Evolutionary conservation across 495 filamentous ascomycete genomes (phyloP), one percentile per base, ranked within the genome.

Genomic region (Chaetomium tenue): DNA sequence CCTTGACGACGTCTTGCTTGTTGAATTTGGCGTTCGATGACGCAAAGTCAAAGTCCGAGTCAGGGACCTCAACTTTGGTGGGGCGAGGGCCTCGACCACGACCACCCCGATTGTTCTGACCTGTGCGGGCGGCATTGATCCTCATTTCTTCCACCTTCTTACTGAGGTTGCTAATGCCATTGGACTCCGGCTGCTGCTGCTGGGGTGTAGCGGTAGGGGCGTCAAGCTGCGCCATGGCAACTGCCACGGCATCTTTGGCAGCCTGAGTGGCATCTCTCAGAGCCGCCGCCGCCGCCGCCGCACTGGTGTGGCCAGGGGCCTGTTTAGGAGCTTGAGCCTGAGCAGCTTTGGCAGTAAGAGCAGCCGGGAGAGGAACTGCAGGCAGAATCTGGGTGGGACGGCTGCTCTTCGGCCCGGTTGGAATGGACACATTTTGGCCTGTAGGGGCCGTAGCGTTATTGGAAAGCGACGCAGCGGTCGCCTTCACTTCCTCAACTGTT

Each of bases 1-100:
- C 92, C 77, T 96, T 97, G 20, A 91, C 89, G 39, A 97, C 76
- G 70, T 97, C 92, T 69, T 96, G 88, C 78, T 99, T 99, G 81
- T 95, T 98, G 81, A 99, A 98, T 74, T 96, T 97, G 18, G 92
- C 92, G 71, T 99, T 99, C 54, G 93, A 84, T 11, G 86, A 86
- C 66, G 89, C 87, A 74, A 99, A 99, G 72, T 99, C 95, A 72
- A 91, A 99, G 70, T 98, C 94, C 3, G 89, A 85, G 40, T 87
- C 81, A 0, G 94, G 94, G 33, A 98, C 89, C 61, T 96, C 93
- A 23, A 97, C 83, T 78, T 91, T 94, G 70, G 82, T 82, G 44
- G 77, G 74, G 39, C 80, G 77, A 46, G 79, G 75, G 33, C 83
- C 81, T 51, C 85, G 81, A 20, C 83, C 81, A 61, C 88, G 84